Evolutionary conservation across 306 rosid species (phyloP), one percentile per base, ranked within the genome.

Genomic region (Sechiopsis laciniata): DNA sequence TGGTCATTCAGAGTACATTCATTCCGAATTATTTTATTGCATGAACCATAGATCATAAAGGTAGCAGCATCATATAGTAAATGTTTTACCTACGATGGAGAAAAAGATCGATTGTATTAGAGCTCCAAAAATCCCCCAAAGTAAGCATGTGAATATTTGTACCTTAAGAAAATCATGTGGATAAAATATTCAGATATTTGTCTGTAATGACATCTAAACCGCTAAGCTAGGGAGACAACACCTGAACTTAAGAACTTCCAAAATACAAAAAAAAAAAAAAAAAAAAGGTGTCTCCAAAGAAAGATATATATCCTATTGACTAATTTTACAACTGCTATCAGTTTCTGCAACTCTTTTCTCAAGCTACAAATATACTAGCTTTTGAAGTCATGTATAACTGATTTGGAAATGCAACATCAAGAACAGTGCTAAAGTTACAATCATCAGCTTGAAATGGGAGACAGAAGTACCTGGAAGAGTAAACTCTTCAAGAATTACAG

Each of bases 71-170:
- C 37, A 50, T 19, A 21, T 7, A 35, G 46, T 42, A 56, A 56
- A 46, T 11, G 37, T 2, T 17, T 62, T 83, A 90, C 98, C 96
- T 88, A 24, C 94, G 92, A 64, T 90, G 97, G 77, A 93, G 93
- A 82, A 90, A 93, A 69, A 93, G 88, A 83, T 93, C 98, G 45
- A 93, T 85, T 75, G 87, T 83, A 75, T 90, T 90, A 63, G 94
- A 86, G 77, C 98, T 93, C 94, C 96, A 90, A 84, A 85, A 84
- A 75, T 93, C 98, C 58, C 96, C 96, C 76, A 93, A 67, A 6
- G 87, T 84, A 78, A 93, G 94, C 96, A 93, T 90, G 77, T 82
- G 79, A 72, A 93, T 93, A 78, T 88, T 78, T 70, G 98, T 93
- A 74, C 97, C 98, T 93, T 85, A 78, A 79, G 62, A 50, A 75